These are phyloP conservation scores for Elaeagnus macrophylla DNA, from an alignment of 306 rosid species.

Conservation along the genomic window DNA sequence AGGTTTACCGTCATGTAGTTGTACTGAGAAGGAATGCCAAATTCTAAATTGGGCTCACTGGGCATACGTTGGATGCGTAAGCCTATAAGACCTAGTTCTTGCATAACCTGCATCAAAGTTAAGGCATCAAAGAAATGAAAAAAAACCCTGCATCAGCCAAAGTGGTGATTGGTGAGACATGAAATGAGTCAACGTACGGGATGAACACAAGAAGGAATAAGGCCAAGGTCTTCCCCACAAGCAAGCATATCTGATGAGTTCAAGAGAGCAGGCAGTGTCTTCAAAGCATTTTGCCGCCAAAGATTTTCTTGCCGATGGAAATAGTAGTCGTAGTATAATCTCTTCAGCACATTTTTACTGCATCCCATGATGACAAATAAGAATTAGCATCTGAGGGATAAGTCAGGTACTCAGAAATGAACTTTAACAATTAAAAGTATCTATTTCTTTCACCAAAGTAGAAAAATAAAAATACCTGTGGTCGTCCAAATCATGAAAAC, in stretches of 20 bases:
- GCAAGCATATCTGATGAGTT: constrained; percentile 86
- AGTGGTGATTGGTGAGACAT: constrained; percentile 6
- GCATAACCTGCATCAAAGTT: constrained; percentile 69
- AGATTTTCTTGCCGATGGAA: constrained; percentile 94
- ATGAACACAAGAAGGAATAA: constrained; percentile 94
- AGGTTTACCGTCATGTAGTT: constrained; percentile 77
- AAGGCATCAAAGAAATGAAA: constrained; percentile 4
- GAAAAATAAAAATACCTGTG: constrained; percentile 45
- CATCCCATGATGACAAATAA: constrained; percentile 16
- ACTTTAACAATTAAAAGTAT: background rate
- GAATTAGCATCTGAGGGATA: constrained; percentile 17
- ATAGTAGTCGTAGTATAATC: constrained; percentile 79
- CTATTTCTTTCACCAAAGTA: no score
- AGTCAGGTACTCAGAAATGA: background rate
- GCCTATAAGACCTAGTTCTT: constrained; percentile 82
- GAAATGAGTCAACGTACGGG: constrained; percentile 51
- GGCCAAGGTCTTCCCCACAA: constrained; percentile 96
- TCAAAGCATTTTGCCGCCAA: constrained; percentile 90
- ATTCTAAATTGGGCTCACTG: constrained; percentile 69
- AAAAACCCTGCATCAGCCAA: background rate
- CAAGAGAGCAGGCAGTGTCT: constrained; percentile 85
- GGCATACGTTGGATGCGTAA: constrained; percentile 98
- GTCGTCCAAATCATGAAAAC: constrained; percentile 80
- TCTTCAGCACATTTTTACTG: constrained; percentile 78
- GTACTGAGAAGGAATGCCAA: constrained; percentile 88